Evolutionary conservation across 1,284 basidiomycete genomes (phyloP).

Genomic region (Trametes pubescens): DNA sequence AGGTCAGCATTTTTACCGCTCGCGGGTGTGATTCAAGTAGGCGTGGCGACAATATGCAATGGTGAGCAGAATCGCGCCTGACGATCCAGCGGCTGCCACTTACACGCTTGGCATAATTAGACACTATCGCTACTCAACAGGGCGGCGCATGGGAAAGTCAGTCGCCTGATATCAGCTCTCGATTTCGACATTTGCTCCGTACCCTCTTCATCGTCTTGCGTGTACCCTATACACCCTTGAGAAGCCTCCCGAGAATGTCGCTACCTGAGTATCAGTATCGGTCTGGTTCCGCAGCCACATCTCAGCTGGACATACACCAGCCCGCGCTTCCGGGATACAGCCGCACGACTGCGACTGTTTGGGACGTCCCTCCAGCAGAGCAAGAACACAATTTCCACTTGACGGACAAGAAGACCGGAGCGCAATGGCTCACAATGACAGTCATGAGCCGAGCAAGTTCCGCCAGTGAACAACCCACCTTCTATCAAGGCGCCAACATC

Average conservation of each 20-base stretch:
- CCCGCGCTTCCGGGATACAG: constrained; percentile 31
- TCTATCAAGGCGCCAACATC: constrained; percentile 54
- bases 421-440: constrained; percentile 52
- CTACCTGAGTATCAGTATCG: constrained; percentile 18
- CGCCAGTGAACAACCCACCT: constrained; percentile 47
- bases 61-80: background rate
- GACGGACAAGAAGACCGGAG: constrained; percentile 26
- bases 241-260: background rate
- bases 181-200: background rate
- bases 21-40: too few species aligned
- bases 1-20: too few species aligned
- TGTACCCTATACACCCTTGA: background rate
- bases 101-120: constrained; percentile 2
- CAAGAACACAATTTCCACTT: constrained; percentile 33
- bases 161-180: background rate
- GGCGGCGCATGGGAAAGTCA: background rate
- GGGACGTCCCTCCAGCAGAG: constrained; percentile 27
- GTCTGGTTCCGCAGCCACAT: background rate
- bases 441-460: constrained; percentile 51
- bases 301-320: constrained; percentile 18
- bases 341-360: constrained; percentile 16
- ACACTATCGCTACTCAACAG: background rate
- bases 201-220: background rate
- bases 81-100: background rate
- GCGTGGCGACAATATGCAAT: too few species aligned